Conservation (phyloP, 768 basidiomycete genomes). For the Leucocoprinus sp. region DNA sequence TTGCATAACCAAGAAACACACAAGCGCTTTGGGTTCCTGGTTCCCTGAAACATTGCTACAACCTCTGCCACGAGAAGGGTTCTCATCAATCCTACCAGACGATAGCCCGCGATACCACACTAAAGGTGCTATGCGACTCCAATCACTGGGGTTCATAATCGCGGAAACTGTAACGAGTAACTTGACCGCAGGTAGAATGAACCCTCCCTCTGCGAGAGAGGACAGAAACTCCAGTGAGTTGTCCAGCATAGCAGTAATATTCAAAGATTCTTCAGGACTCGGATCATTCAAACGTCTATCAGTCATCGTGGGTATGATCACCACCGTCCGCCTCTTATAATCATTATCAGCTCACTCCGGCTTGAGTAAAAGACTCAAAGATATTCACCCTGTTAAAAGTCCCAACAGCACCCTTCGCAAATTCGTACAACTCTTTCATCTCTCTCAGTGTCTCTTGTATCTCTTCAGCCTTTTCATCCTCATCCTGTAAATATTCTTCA, state of each 20-base stretch:
- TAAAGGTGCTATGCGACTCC: slow-evolving; percentile 39
- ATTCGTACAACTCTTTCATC: slow-evolving; percentile 41
- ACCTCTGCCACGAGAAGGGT: too few species aligned
- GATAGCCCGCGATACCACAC: slow-evolving; percentile 51
- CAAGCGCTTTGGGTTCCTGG: neutral
- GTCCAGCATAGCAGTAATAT: slow-evolving; percentile 28
- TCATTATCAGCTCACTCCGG: neutral
- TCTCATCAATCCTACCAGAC: slow-evolving; percentile 19
- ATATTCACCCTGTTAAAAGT: slow-evolving; percentile 33
- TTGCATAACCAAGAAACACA: slow-evolving; percentile 62
- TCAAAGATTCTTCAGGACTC: slow-evolving; percentile 15
- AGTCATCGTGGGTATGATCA: slow-evolving; percentile 11
- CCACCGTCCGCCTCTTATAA: slow-evolving; percentile 16
- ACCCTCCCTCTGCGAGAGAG: slow-evolving; percentile 39
- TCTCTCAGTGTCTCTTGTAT: slow-evolving; percentile 37
- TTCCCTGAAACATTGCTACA: too few species aligned
- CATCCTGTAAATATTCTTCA: slow-evolving; percentile 20
- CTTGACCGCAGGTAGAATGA: slow-evolving; percentile 40
- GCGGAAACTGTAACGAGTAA: slow-evolving; percentile 58
- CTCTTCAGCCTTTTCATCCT: slow-evolving; percentile 27
- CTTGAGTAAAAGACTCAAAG: neutral
- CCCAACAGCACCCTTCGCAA: slow-evolving; percentile 39
- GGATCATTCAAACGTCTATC: slow-evolving; percentile 7
- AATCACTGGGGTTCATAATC: slow-evolving; percentile 41
- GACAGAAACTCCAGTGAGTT: slow-evolving; percentile 31